Base-by-base conservation (phyloP, 176 grass and related monocot species). In the Saccharum spontaneum region DNA sequence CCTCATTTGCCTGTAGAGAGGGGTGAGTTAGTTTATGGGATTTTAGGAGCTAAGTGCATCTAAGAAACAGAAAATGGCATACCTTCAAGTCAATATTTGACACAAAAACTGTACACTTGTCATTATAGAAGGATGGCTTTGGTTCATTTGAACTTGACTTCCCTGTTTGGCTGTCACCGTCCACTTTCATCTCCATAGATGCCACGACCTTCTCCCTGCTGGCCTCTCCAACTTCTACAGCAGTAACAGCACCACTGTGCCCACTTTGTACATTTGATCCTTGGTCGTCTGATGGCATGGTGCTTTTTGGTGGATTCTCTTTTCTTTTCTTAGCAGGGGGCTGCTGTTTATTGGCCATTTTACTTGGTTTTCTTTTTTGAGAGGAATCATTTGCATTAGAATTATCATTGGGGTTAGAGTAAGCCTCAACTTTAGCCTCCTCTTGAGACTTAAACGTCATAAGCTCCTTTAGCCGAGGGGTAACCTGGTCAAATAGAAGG, bases 41-140 rank as follows among this genome's bases (percentile, higher is more conserved):
- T 48, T 73, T 77, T 16, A 69, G 76, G 17, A 78, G 41, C 7
- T 18, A 87, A 30, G 50, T 71, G 44, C 37, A 80, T 55, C 57
- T 76, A 89, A 81, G 75, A 69, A 71, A 80, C 77, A 20, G 69
- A 71, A 71, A 78, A 79, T 83, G 13, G 5, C 62, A 43, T 82
- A 84, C 75, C 10, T 40, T 70, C 67, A 92, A 69, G 83, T 95
- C 90, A 78, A 99, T 85, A 67, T 94, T 94, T 62, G 97, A 99
- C 79, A 99, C 46, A 81, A 90, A 99, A 72, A 72, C 86, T 18
- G 97, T 99, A 86, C 93, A 99, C 38, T 89, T 77, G 78, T 99
- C 97, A 62, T 74, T 86, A 63, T 91, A 96, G 36, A 82, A 75
- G 46, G 92, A 67, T 43, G 83, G 72, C 40, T 94, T 95, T 20